Evolutionary conservation across 1,284 basidiomycete genomes (phyloP), one percentile per base, ranked within the genome.

Genomic region (Sporisorium scitamineum): DNA sequence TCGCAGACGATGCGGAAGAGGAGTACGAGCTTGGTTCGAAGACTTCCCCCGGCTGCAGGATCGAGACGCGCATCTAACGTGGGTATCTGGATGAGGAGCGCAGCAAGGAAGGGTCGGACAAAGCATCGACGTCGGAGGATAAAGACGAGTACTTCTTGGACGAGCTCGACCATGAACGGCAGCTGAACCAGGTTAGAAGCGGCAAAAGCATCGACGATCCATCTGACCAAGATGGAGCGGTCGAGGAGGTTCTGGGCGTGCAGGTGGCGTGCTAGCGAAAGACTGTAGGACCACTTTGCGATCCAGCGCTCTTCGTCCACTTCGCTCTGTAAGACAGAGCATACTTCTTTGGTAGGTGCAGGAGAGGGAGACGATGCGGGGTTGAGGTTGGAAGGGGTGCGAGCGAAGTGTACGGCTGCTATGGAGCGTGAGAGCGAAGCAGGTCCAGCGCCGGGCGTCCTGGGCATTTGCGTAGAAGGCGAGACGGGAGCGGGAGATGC

Each of bases 201-300:
- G n/a, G 61, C 65, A 61, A 95, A 90, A 78, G 92, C 91, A 59
- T 93, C 91, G 14, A 94, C 90, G 50, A 96, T 87, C 94, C 95
- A 98, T 8, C 89, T 88, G 11, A 94, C 88, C 81, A 96, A 92
- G 0, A 92, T 90, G 22, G 90, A 89, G 54, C 90, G 90, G 76
- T 97, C 94, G 24, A 98, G 90, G 11, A 99, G 89, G 16, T 91
- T 90, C 78, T 94, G 92, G 0, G 89, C 88, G 84, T 93, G 93
- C 81, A 97, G 92, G 6, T 91, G 89, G 26, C 91, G 90, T 34
- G 96, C 87, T 2, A 85, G 78, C 11, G 75, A 67, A 16, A 81
- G 55, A 90, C 91, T 91, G 85, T 94, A 96, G 14, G 89, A 88
- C 83, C 94, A 95, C 56, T 92, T 91, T 2, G 90, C 90, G 52